Conservation (phyloP, 805 yeast species). For the Metschnikowia rubicola region DNA sequence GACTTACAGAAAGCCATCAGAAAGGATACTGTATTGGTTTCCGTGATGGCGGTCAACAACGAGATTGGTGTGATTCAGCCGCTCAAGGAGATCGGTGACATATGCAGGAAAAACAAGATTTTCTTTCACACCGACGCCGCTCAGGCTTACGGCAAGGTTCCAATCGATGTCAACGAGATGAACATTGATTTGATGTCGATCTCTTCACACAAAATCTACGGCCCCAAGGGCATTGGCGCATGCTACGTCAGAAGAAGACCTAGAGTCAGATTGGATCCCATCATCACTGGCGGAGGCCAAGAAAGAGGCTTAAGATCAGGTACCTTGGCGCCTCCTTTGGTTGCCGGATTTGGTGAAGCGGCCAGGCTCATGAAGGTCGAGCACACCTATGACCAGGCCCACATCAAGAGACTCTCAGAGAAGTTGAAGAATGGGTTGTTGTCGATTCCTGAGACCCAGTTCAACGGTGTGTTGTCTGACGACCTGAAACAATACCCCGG, state of each 20-base stretch:
- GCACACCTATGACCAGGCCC: slow-evolving; percentile 65
- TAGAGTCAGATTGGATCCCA: slow-evolving; percentile 92
- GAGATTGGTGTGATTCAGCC: slow-evolving; percentile 99
- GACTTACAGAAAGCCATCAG: slow-evolving; percentile 79
- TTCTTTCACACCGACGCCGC: slow-evolving; percentile 98
- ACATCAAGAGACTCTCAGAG: slow-evolving; percentile 67
- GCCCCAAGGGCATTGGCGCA: slow-evolving; percentile 98
- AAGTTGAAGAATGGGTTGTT: slow-evolving; percentile 72
- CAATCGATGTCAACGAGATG: slow-evolving; percentile 87
- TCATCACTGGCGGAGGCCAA: slow-evolving; percentile 97
- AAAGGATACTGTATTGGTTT: slow-evolving; percentile 85
- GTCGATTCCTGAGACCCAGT: slow-evolving; percentile 79
- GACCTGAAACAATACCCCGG: slow-evolving; percentile 63
- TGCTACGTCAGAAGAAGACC: slow-evolving; percentile 95
- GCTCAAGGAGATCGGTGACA: slow-evolving; percentile 82
- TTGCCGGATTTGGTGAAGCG: slow-evolving; percentile 97
- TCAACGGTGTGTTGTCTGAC: slow-evolving; percentile 77
- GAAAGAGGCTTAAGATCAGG: slow-evolving; percentile 98
- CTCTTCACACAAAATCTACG: slow-evolving; percentile 94
- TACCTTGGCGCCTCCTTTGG: slow-evolving; percentile 93
- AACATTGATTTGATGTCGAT: slow-evolving; percentile 91
- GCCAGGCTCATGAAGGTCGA: slow-evolving; percentile 79
- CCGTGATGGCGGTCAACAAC: slow-evolving; percentile 95
- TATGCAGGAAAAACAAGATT: slow-evolving; percentile 83
- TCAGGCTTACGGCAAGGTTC: slow-evolving; percentile 93